Conservation (phyloP, 495 filamentous ascomycete genomes). For the Recurvomyces mirabilis region DNA sequence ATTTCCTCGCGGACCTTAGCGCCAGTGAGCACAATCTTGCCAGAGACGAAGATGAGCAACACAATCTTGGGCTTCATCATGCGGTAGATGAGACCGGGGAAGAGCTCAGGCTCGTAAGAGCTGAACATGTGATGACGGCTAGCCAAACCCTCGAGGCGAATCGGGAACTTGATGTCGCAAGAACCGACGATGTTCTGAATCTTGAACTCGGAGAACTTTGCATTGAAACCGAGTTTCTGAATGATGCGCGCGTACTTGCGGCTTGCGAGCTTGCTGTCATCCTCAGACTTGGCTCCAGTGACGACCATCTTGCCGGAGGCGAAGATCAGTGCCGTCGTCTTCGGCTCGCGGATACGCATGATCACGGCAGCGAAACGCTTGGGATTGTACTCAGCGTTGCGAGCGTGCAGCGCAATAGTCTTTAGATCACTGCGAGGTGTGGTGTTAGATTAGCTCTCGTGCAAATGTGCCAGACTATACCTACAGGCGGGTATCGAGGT, state of each 20-base stretch:
- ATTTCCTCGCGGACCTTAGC: slow-evolving; percentile 98
- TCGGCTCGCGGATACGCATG: slow-evolving; percentile 99
- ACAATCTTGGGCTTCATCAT: slow-evolving; percentile 99
- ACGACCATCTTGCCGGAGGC: slow-evolving; percentile 99
- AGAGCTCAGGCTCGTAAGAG: slow-evolving; percentile 96
- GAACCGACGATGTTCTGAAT: slow-evolving; percentile 99
- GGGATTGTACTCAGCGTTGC: slow-evolving; percentile 97
- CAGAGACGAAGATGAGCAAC: slow-evolving; percentile 94
- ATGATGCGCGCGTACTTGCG: slow-evolving; percentile 99
- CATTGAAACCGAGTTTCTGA: slow-evolving; percentile 98
- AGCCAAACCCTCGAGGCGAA: slow-evolving; percentile 89
- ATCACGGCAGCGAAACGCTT: slow-evolving; percentile 99
- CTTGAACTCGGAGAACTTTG: slow-evolving; percentile 99
- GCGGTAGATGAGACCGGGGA: slow-evolving; percentile 98
- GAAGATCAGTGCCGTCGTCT: slow-evolving; percentile 96
- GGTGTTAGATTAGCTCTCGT: not conserved
- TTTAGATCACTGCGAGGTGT: slow-evolving; percentile 55
- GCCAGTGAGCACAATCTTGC: slow-evolving; percentile 96
- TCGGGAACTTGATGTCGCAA: slow-evolving; percentile 99
- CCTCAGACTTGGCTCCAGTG: slow-evolving; percentile 95
- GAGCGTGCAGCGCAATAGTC: slow-evolving; percentile 96
- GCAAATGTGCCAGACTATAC: not conserved
- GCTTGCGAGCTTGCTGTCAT: slow-evolving; percentile 91
- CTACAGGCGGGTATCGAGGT: not conserved
- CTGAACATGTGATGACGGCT: slow-evolving; percentile 98